phyloP scores from a whole-genome alignment of 106 monocot species.

The Dactylorhiza incarnata region DNA sequence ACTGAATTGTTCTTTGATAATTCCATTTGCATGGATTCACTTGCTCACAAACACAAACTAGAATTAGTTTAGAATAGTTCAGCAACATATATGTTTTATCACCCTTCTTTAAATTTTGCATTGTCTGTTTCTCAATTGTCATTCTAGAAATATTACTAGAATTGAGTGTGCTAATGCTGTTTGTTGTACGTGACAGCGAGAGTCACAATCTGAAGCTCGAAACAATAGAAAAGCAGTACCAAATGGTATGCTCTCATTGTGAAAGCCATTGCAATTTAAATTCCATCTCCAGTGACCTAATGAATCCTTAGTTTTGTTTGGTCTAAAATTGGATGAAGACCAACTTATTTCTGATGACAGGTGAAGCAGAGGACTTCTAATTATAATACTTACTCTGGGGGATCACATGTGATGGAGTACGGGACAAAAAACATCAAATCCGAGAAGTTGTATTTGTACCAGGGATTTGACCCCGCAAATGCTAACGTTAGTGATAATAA shows the following conservation, averaged over 20 bases:
- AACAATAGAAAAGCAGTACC: conserved; percentile 58
- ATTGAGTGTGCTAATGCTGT: neutral
- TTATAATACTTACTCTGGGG: conserved; percentile 13
- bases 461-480: conserved; percentile 43
- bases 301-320: neutral
- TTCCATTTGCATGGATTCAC: no score
- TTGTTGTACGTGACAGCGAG: conserved; percentile 28
- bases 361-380: conserved; percentile 47
- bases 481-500: conserved; percentile 33
- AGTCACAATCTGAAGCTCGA: conserved; percentile 61
- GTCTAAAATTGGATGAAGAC: neutral
- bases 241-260: conserved; percentile 22
- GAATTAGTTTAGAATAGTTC: neutral
- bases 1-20: neutral
- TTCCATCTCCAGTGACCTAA: neutral
- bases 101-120: neutral
- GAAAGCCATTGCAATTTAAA: neutral
- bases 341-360: conserved; percentile 8
- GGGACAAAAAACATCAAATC: conserved; percentile 37
- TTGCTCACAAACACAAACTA: neutral
- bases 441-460: conserved; percentile 41
- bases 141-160: neutral
- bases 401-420: conserved; percentile 64
- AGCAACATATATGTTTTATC: neutral
- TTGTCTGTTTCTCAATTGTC: neutral